Conservation (phyloP, 208 protist species). For the Wallacemonas collosoma region DNA sequence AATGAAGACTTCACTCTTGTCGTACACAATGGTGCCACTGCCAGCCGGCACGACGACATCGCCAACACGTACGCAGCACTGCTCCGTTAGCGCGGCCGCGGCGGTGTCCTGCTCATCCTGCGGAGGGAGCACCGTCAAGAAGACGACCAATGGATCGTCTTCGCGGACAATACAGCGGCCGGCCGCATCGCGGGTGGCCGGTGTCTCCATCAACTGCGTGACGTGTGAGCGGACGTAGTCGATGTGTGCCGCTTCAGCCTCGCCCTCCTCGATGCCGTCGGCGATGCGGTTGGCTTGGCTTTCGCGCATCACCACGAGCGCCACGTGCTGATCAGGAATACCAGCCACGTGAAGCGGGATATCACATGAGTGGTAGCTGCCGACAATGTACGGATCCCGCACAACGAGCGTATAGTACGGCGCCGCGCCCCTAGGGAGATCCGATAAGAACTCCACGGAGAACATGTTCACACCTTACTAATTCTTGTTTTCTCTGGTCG, state of each 20-base stretch:
- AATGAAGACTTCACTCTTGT: conserved; percentile 59
- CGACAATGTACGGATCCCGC: conserved; percentile 71
- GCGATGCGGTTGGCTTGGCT: conserved; percentile 36
- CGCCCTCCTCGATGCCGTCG: conserved; percentile 22
- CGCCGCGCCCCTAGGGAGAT: conserved; percentile 44
- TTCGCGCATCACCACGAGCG: conserved; percentile 57
- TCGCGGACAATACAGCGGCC: conserved; percentile 3
- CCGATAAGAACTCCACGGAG: conserved; percentile 58
- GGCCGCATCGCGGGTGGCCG: neutral
- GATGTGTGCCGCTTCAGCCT: conserved; percentile 8
- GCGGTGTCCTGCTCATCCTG: conserved; percentile 35
- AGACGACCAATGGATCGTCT: conserved; percentile 54
- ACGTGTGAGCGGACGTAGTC: conserved; percentile 7
- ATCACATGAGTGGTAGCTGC: conserved; percentile 32
- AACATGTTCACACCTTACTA: conserved; percentile 41
- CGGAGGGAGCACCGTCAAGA: conserved; percentile 39
- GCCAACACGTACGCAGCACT: conserved; percentile 30
- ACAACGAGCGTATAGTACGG: conserved; percentile 84
- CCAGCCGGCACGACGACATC: conserved; percentile 34
- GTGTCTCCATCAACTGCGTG: neutral
- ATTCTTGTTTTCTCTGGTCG: no score
- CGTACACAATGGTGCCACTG: conserved; percentile 34
- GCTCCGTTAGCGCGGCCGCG: neutral
- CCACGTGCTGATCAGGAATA: conserved; percentile 53
- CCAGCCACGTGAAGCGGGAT: conserved; percentile 33